Evolutionary conservation across 2,329 filamentous ascomycete genomes (phyloP).

Genomic region (Penicillium capsulatum): DNA sequence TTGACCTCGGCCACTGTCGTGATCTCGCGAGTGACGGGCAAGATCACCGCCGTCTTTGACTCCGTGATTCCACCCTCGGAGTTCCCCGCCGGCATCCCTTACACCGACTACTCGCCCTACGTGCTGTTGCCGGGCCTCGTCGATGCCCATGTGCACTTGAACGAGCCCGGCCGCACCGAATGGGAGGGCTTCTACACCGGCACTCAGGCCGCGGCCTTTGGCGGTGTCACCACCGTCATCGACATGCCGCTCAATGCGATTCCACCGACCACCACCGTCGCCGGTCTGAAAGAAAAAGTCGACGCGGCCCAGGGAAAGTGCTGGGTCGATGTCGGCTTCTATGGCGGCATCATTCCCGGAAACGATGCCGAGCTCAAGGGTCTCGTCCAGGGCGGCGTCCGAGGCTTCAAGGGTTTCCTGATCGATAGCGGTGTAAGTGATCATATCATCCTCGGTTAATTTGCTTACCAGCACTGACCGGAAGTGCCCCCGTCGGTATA

Average conservation of each 20-base stretch:
- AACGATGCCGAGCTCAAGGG: conserved; percentile 75
- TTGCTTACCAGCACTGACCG: conserved; percentile 13
- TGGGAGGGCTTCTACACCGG: conserved; percentile 98
- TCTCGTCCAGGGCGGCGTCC: conserved; percentile 77
- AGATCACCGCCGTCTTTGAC: conserved; percentile 72
- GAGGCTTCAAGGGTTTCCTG: conserved; percentile 95
- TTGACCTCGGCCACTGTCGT: conserved; percentile 79
- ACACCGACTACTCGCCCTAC: conserved; percentile 78
- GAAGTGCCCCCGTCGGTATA: no score
- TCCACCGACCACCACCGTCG: conserved; percentile 86
- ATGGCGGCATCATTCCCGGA: conserved; percentile 88
- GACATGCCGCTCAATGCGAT: conserved; percentile 99
- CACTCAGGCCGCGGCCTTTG: conserved; percentile 87
- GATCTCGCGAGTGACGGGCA: conserved; percentile 73
- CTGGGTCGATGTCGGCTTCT: conserved; percentile 99
- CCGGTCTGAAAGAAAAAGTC: conserved; percentile 78
- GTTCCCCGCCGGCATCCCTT: conserved; percentile 69
- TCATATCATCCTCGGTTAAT: background rate
- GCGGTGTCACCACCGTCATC: conserved; percentile 91
- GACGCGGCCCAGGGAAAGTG: conserved; percentile 79
- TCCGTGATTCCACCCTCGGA: conserved; percentile 67
- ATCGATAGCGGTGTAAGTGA: conserved; percentile 86
- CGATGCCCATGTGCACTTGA: conserved; percentile 95
- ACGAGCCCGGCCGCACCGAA: conserved; percentile 93
- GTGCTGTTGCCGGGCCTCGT: conserved; percentile 87